Conservation (phyloP, 441 rosid genomes). For the Arabidopsis lyrata region DNA sequence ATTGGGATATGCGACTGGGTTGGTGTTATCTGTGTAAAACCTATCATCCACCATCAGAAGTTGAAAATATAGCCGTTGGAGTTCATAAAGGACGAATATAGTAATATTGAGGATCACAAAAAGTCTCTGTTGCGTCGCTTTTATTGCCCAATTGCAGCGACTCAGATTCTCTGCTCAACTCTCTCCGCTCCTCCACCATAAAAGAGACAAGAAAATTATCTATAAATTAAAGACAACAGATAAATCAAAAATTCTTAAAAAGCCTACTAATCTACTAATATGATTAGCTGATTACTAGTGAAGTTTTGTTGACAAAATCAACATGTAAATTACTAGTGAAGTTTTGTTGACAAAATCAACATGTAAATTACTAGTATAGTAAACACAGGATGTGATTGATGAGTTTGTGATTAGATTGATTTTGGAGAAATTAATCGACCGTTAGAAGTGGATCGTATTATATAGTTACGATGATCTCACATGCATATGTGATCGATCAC, state of each 20-base stretch:
- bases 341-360: neutral
- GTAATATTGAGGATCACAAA: conserved; percentile 23
- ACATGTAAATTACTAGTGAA: neutral
- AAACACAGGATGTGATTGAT: neutral
- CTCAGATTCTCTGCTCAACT: conserved; percentile 19
- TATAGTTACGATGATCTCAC: conserved; percentile 25
- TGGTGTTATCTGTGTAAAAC: neutral
- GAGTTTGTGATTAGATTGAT: neutral
- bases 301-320: neutral
- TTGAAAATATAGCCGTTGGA: conserved; percentile 37
- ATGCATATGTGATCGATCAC: conserved; percentile 40
- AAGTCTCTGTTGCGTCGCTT: conserved; percentile 36
- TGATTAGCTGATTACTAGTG: conserved; percentile 10
- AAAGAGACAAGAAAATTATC: neutral
- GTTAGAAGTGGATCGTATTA: conserved; percentile 31
- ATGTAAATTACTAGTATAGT: neutral
- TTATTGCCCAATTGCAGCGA: conserved; percentile 15
- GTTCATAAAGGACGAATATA: conserved; percentile 27
- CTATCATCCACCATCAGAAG: neutral
- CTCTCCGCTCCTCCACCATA: conserved; percentile 20
- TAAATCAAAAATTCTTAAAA: neutral
- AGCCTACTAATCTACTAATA: neutral
- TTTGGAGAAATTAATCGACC: neutral
- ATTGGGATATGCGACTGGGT: neutral
- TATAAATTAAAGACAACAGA: neutral